Evolutionary conservation across 192 early-diverging fungal species (phyloP).

Genomic region (Chytriomyces hyalinus): DNA sequence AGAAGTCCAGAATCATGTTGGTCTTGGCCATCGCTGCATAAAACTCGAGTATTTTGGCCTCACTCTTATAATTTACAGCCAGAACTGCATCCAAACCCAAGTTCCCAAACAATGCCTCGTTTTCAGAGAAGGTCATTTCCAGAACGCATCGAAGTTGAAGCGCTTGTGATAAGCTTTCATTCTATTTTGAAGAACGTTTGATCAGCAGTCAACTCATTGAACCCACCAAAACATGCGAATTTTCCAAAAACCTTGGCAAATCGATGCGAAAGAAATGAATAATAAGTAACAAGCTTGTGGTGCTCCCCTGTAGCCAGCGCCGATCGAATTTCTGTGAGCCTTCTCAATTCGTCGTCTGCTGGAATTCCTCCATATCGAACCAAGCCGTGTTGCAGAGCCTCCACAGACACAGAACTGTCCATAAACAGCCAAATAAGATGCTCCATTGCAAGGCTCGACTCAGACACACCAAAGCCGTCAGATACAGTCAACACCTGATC

Average conservation of each 20-base stretch:
- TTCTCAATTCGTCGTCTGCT: background rate
- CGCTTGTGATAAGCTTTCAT: background rate
- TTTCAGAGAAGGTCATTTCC: background rate
- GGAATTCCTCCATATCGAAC: constrained; percentile 21
- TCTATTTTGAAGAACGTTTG: background rate
- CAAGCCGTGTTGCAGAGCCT: constrained; percentile 4
- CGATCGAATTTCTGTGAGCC: background rate
- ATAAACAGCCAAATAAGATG: constrained; percentile 24
- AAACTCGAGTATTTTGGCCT: background rate
- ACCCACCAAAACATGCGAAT: background rate
- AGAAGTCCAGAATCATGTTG: background rate
- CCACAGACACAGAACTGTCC: background rate
- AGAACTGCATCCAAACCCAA: constrained; percentile 1
- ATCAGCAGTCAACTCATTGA: background rate
- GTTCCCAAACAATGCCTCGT: background rate
- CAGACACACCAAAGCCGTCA: constrained; percentile 16
- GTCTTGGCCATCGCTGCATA: background rate
- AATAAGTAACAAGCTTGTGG: constrained; percentile 5
- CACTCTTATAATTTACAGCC: constrained; percentile 1
- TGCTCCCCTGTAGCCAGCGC: background rate
- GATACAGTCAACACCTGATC: constrained; percentile 16
- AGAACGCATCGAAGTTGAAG: background rate
- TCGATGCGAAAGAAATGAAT: constrained; percentile 13
- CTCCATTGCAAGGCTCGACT: constrained; percentile 10
- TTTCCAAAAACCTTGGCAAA: background rate